phyloP scores from a whole-genome alignment of 2,329 filamentous ascomycete genomes.

The Ophiostoma sp. region DNA sequence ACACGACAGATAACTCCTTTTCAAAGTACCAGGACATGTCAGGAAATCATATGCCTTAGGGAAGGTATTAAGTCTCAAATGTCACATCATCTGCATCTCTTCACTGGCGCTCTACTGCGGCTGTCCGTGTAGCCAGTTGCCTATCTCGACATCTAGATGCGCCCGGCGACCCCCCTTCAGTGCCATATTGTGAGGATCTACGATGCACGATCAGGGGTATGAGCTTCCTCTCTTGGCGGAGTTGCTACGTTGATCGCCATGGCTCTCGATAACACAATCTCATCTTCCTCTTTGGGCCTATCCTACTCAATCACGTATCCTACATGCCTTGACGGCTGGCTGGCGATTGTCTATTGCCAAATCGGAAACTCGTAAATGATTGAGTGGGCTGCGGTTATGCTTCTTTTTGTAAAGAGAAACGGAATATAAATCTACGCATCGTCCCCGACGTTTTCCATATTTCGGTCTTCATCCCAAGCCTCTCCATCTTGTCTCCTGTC shows the following conservation, averaged over 20 bases:
- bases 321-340: not conserved
- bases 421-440: not conserved
- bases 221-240: conserved; percentile 16
- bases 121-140: not conserved
- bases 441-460: not conserved
- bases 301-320: not conserved
- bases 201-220: not conserved
- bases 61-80: not conserved
- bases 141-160: conserved; percentile 1
- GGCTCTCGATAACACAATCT: conserved; percentile 11
- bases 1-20: not conserved
- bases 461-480: not conserved
- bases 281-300: not conserved
- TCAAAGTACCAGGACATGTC: not conserved
- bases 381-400: not conserved
- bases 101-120: not conserved
- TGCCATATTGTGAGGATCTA: not conserved
- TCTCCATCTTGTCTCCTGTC: not conserved
- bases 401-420: not conserved
- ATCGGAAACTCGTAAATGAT: too few species aligned
- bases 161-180: not conserved
- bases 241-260: not conserved
- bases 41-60: not conserved
- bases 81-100: not conserved
- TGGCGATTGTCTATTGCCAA: not conserved